Percentiles rank a stretch among this genome's conserved stretches.
phyloP scores from a whole-genome alignment of 805 yeast genomes.

The Yamadazyma nakazawae region DNA sequence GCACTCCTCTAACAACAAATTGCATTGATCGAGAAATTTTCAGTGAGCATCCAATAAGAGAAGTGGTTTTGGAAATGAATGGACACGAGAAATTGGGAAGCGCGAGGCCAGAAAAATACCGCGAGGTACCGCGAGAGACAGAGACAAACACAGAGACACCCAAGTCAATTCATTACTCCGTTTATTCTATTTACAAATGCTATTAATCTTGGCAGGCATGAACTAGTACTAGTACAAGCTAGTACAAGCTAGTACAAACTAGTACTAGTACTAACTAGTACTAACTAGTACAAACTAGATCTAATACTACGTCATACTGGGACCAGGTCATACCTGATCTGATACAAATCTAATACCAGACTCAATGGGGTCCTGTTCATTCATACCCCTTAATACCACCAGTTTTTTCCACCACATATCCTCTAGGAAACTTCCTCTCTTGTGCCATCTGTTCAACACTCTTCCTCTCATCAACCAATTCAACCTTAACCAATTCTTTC shows the following conservation, averaged over 20 bases:
- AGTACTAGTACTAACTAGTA: no score
- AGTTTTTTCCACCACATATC: constrained; percentile 37
- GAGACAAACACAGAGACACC: no score
- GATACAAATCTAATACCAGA: no score
- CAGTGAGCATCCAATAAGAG: background rate
- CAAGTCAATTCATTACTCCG: no score
- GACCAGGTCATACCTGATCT: no score
- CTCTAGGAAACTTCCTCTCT: constrained; percentile 61
- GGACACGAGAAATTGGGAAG: background rate
- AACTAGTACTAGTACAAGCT: no score
- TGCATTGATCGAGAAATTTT: constrained; percentile 4
- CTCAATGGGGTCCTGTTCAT: no score
- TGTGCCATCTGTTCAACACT: constrained; percentile 50
- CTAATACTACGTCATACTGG: no score
- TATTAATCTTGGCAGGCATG: no score
- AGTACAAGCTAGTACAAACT: no score
- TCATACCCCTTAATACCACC: constrained; percentile 8
- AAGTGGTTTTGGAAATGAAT: background rate
- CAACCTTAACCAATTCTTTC: constrained; percentile 83
- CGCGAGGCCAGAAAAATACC: background rate
- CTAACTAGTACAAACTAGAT: no score
- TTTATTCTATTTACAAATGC: no score
- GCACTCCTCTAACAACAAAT: constrained; percentile 15
- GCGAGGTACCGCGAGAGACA: background rate
- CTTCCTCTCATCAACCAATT: constrained; percentile 56